Conservation (phyloP, 192 early-diverging fungal species). For the Coemansia sp. region DNA sequence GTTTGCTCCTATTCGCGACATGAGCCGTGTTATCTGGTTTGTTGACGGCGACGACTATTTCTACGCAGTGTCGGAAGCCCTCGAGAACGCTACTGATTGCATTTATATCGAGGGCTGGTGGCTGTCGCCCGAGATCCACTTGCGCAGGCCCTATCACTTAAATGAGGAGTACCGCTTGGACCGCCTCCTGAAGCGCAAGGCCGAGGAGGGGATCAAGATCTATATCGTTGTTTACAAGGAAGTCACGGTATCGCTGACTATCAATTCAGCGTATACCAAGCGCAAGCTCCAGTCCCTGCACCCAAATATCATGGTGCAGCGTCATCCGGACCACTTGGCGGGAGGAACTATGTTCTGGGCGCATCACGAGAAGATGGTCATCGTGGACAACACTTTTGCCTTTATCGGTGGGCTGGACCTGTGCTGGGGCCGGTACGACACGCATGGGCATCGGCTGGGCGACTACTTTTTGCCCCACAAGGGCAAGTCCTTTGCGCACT, state of each 20-base stretch:
- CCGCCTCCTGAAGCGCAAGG: conserved; percentile 74
- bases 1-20: conserved; percentile 73
- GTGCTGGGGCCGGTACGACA: conserved; percentile 87
- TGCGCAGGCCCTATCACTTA: conserved; percentile 71
- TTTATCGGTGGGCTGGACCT: conserved; percentile 87
- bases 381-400: conserved; percentile 76
- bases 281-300: conserved; percentile 67
- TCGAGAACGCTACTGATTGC: conserved; percentile 65
- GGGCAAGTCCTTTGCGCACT: conserved; percentile 41
- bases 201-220: conserved; percentile 79
- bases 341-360: conserved; percentile 82
- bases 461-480: conserved; percentile 64
- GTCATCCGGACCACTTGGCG: conserved; percentile 78
- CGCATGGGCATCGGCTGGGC: conserved; percentile 70
- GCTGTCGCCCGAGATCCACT: conserved; percentile 85
- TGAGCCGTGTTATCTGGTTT: conserved; percentile 66
- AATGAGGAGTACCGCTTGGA: conserved; percentile 81
- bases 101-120: conserved; percentile 87
- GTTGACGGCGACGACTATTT: conserved; percentile 79
- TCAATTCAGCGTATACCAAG: conserved; percentile 75
- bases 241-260: conserved; percentile 67
- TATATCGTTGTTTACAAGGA: conserved; percentile 87
- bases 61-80: conserved; percentile 71
- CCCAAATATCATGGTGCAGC: conserved; percentile 78
- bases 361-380: conserved; percentile 79